Evolutionary conservation across 208 protist species (phyloP).

Genomic region (Blastocrithidia nonstop): DNA sequence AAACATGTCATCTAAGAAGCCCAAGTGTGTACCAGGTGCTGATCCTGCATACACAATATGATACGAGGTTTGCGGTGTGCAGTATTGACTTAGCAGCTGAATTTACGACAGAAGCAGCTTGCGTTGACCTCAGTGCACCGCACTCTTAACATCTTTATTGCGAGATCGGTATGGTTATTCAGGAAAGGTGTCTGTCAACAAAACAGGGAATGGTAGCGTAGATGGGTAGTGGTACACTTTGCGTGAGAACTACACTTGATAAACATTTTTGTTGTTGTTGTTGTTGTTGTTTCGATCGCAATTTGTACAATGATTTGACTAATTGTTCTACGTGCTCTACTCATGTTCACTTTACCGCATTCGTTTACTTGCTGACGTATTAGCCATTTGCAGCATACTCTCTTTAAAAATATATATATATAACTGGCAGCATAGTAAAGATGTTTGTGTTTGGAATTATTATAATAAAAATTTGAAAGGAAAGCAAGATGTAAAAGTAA

Average conservation of each 20-base stretch:
- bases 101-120: conserved; percentile 93
- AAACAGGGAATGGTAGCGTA: conserved; percentile 37
- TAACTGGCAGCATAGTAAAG: no score
- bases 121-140: conserved; percentile 93
- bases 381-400: no score
- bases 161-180: conserved; percentile 70
- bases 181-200: conserved; percentile 57
- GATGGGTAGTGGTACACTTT: conserved; percentile 67
- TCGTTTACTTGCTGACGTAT: no score
- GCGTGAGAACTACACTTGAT: no score
- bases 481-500: not conserved
- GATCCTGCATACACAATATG: conserved; percentile 91
- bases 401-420: no score
- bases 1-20: conserved; percentile 83
- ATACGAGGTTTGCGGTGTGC: conserved; percentile 42
- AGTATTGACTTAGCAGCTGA: conserved; percentile 84
- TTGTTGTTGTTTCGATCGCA: not conserved
- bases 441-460: no score
- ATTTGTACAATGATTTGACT: no score
- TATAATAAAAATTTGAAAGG: not conserved
- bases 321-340: no score
- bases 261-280: not conserved
- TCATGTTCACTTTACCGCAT: no score
- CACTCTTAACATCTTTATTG: conserved; percentile 69
- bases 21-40: conserved; percentile 89